Evolutionary conservation across 2,329 filamentous ascomycete genomes (phyloP).

Genomic region (Byssothecium circinans): DNA sequence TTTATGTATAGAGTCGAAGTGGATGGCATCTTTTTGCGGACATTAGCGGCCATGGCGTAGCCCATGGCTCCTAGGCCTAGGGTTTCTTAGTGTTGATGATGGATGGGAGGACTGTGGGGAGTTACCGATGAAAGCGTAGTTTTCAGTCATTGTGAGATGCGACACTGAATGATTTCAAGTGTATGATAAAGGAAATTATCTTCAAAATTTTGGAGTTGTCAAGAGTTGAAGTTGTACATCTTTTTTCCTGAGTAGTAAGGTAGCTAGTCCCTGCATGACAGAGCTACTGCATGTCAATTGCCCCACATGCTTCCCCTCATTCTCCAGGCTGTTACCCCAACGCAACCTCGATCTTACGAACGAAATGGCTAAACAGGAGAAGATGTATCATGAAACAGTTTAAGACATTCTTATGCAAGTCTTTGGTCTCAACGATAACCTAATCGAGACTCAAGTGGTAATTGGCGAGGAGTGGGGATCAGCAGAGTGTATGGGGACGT

Average conservation of each 20-base stretch:
- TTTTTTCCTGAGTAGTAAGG: neutral
- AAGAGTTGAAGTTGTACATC: neutral
- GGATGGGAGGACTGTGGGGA: neutral
- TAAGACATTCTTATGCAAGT: too few relatives aligned
- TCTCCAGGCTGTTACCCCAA: neutral
- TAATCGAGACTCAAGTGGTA: too few relatives aligned
- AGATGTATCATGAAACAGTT: too few relatives aligned
- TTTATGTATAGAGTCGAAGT: constrained; percentile 30
- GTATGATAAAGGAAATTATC: neutral
- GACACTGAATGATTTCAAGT: neutral
- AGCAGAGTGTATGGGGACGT: too few relatives aligned
- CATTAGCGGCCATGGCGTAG: constrained; percentile 36
- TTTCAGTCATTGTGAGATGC: constrained; percentile 22
- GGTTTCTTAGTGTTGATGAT: constrained; percentile 2
- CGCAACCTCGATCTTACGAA: neutral
- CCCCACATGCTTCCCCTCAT: constrained; percentile 37
- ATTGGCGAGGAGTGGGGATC: too few relatives aligned
- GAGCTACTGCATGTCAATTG: constrained; percentile 9
- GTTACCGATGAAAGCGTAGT: constrained; percentile 36
- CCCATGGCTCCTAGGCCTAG: constrained; percentile 41
- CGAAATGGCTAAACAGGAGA: too few relatives aligned
- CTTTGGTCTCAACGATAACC: too few relatives aligned
- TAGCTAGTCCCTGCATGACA: constrained; percentile 12
- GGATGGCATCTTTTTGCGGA: constrained; percentile 28
- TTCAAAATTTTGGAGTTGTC: neutral